Evolutionary conservation across 2,329 filamentous ascomycete species (phyloP), one percentile per base, ranked within the genome.

Genomic region (Colletotrichum musae): DNA sequence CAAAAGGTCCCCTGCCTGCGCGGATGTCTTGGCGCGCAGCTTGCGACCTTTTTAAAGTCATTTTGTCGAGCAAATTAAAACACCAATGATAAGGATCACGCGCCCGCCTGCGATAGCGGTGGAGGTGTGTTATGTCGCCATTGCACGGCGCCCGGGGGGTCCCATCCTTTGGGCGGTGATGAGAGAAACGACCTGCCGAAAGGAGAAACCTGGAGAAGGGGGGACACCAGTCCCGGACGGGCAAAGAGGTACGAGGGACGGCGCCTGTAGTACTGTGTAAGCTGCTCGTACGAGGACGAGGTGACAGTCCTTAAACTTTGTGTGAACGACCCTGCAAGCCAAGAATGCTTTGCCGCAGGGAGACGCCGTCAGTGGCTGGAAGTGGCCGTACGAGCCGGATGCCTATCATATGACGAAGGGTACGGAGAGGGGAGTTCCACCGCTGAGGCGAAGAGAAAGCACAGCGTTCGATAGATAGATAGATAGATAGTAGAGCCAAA

Each of bases 161-260:
- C 2, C 28, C 54, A 39, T 24, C 43, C 57, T 56, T 51, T 47
- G 59, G 24, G 51, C 26, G 39, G 18, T 43, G 45, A 36, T 10
- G 21, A 3, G 50, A 24, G 18, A 60, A 56, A 57, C 16, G 50
- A 70, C 67, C 67, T 70, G 54, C 67, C 67, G 18, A 28, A 66
- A 48, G 53, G 21, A 68, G 64, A 53, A 47, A 47, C 39, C 52
- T 64, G 64, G 59, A 67, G 62, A 70, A 60, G 36, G 24, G 16
- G 16, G 41, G 32, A 47, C 26, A 21, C 16, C 26, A 51, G 36
- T 56, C 48, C 54, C 48, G 48, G 48, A 54, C 32, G 28, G 54
- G 48, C 16, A 26, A 51, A 21, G 43, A 56, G 6, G 57, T 24
- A 26, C 28, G 18, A 32, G 36, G 36, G 9, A 18, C 32, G 32